Evolutionary conservation across 2,329 filamentous ascomycete species (phyloP), one percentile per base, ranked within the genome.

Genomic region (Microdochium paspali): DNA sequence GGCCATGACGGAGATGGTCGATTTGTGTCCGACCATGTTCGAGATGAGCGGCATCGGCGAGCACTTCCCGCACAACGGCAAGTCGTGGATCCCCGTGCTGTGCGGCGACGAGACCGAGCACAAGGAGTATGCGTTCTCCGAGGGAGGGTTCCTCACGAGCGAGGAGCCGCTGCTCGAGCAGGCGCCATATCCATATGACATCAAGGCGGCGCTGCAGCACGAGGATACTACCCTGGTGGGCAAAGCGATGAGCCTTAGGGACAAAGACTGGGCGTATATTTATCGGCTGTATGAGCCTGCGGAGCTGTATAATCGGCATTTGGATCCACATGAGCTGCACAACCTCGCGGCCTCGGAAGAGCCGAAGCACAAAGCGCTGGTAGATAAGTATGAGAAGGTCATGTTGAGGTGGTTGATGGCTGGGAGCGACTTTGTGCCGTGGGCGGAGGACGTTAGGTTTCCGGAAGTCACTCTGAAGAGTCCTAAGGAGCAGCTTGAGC

Each of bases 91-190:
- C 1, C 60, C 61, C 1, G 47, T 61, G 1, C 53, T 68, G 0
- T 52, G 57, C 3, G 53, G 57, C 0, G 32, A 56, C 10, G 47
- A 44, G 3, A 53, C 50, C 4, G 39, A 52, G 13, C 66, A 67
- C 53, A 71, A 69, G 48, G 47, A 61, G n/a, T 71, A 63, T 35
- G 63, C 67, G 0, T 73, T 67, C 44, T 65, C 65, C 2, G 69
- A 74, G 51, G 70, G 69, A 0, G 69, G 70, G 0, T 74, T 73
- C 49, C 55, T 73, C 2, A 60, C 56, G 0, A 61, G 56, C 1
- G 70, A 74, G 46, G 71, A 74, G 46, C 70, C 70, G 2, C 55
- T 74, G 1, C 56, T 74, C 0, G 70, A 74, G 47, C 62, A 68
- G 45, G 60, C 63, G 0, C 62, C 64, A 0, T 74, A 65, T 28